Conservation (phyloP, 1,284 basidiomycete genomes). For the Leccinum fallax region DNA sequence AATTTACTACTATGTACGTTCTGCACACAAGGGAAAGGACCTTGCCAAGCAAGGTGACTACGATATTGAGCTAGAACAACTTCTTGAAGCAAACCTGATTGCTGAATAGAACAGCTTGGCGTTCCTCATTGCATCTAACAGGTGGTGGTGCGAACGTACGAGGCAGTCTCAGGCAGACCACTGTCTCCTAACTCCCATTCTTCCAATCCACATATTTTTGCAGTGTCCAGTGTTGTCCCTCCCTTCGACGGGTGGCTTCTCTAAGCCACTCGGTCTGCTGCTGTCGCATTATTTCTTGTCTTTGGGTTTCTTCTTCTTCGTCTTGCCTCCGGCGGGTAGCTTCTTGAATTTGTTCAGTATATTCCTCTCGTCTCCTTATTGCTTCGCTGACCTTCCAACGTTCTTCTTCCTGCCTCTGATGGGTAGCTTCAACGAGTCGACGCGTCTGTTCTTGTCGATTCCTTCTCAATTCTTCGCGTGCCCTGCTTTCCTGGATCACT, state of each 20-base stretch:
- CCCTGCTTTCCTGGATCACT: neutral
- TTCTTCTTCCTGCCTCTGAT: neutral
- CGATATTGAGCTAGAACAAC: no score
- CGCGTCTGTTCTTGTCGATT: neutral
- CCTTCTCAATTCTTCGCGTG: neutral
- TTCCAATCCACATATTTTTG: no score
- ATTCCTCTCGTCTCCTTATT: neutral
- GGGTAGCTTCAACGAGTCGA: neutral
- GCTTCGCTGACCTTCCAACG: neutral
- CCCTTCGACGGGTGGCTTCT: neutral
- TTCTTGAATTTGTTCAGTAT: neutral
- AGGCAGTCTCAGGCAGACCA: no score
- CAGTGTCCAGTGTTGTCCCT: neutral
- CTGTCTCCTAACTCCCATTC: no score
- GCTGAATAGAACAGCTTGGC: no score
- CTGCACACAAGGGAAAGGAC: no score
- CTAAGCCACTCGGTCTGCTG: neutral
- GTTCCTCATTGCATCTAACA: no score
- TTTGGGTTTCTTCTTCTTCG: neutral
- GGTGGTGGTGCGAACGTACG: no score
- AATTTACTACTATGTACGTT: no score
- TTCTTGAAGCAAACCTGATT: no score
- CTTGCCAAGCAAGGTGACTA: no score
- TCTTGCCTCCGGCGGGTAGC: neutral
- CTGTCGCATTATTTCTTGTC: neutral